Evolutionary conservation across 805 yeast genomes (phyloP).

Genomic region (Zygosaccharomyces bisporus): DNA sequence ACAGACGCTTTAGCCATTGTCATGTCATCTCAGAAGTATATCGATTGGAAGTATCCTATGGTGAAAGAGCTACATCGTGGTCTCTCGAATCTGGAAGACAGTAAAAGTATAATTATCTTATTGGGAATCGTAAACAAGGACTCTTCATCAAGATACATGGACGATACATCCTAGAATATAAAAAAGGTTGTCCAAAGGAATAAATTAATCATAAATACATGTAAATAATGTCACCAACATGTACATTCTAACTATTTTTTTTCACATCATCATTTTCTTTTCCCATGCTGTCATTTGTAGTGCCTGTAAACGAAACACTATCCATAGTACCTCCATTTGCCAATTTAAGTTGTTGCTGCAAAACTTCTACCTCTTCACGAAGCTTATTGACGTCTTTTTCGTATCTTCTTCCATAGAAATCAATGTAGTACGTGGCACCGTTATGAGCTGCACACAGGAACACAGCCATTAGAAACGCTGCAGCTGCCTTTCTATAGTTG

Average conservation of each 20-base stretch:
- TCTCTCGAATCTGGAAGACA: constrained; percentile 45
- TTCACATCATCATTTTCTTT: constrained; percentile 12
- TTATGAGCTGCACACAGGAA: constrained; percentile 79
- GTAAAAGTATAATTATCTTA: constrained; percentile 31
- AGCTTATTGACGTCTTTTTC: constrained; percentile 78
- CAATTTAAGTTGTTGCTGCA: constrained; percentile 42
- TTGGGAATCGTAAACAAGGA: constrained; percentile 35
- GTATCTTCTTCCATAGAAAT: constrained; percentile 83
- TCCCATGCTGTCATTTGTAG: constrained; percentile 12
- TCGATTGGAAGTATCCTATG: constrained; percentile 60
- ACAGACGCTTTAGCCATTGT: constrained; percentile 71
- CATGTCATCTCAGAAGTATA: constrained; percentile 60
- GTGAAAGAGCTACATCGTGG: constrained; percentile 41
- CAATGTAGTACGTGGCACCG: constrained; percentile 93
- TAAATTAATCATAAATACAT: constrained; percentile 1
- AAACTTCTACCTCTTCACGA: constrained; percentile 62
- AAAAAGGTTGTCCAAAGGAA: too few species aligned
- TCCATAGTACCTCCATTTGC: constrained; percentile 6
- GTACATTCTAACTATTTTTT: constrained; percentile 4
- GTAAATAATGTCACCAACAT: constrained; percentile 7
- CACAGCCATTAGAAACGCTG: constrained; percentile 63
- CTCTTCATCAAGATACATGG: constrained; percentile 19
- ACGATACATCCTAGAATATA: too few species aligned
- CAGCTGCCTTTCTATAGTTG: constrained; percentile 60
- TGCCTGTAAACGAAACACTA: constrained; percentile 7